Conservation (phyloP, 257 asterid species). For the Gentiana dahurica region DNA sequence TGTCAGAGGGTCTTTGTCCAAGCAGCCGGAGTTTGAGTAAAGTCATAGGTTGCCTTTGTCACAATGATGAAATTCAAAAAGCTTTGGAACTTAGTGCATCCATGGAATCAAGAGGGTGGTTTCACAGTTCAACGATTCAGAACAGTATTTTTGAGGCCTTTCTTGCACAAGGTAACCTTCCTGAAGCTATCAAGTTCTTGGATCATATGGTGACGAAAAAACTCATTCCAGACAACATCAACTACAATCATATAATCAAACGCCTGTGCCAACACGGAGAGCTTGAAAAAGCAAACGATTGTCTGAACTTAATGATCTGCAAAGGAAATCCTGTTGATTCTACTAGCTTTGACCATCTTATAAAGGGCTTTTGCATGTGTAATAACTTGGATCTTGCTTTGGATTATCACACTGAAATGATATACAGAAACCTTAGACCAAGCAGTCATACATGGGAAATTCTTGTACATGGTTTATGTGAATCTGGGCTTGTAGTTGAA, state of each 20-base stretch:
- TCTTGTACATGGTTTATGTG: slow-evolving; percentile 34
- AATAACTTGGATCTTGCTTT: slow-evolving; percentile 38
- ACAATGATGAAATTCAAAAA: slow-evolving; percentile 22
- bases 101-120: slow-evolving; percentile 62
- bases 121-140: slow-evolving; percentile 45
- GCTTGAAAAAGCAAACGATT: slow-evolving; percentile 49
- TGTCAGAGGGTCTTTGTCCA: slow-evolving; percentile 40
- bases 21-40: slow-evolving; percentile 47
- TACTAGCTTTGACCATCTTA: slow-evolving; percentile 41
- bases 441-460: slow-evolving; percentile 36
- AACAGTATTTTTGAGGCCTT: slow-evolving; percentile 33
- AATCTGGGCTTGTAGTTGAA: slow-evolving; percentile 35
- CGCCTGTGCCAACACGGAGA: slow-evolving; percentile 41
- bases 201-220: slow-evolving; percentile 33
- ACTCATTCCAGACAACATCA: slow-evolving; percentile 28
- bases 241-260: slow-evolving; percentile 48
- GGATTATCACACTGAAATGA: slow-evolving; percentile 70
- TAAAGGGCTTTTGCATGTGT: slow-evolving; percentile 33
- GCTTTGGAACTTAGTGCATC: slow-evolving; percentile 54
- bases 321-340: slow-evolving; percentile 44
- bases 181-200: slow-evolving; percentile 44
- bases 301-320: slow-evolving; percentile 50
- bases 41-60: slow-evolving; percentile 38
- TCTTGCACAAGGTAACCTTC: slow-evolving; percentile 23
- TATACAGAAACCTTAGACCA: slow-evolving; percentile 38